Evolutionary conservation across 2,329 filamentous ascomycete species (phyloP).

Genomic region (Chrysoporthe puriensis): DNA sequence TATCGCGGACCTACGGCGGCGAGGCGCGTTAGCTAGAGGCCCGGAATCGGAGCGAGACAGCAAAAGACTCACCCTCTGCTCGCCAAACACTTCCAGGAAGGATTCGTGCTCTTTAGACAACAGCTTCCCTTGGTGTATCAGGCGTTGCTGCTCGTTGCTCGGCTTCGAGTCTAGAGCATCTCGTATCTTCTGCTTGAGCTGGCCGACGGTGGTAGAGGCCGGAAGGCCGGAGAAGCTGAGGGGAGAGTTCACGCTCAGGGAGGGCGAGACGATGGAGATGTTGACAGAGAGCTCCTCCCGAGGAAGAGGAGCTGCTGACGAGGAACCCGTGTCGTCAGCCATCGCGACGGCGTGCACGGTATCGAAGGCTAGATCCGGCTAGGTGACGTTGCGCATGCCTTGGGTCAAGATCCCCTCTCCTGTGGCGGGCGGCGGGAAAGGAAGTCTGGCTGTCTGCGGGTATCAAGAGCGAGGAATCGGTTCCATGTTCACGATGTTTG

Average conservation of each 20-base stretch:
- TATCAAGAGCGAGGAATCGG: background rate
- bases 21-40: constrained; percentile 8
- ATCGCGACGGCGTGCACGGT: constrained; percentile 35
- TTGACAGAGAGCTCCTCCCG: constrained; percentile 48
- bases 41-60: background rate
- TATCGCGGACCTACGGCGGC: constrained; percentile 44
- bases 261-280: constrained; percentile 63
- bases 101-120: constrained; percentile 58
- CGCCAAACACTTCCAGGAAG: constrained; percentile 60
- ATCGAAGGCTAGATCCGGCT: background rate
- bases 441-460: background rate
- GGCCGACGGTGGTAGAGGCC: constrained; percentile 55
- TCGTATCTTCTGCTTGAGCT: constrained; percentile 63
- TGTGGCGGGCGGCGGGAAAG: background rate
- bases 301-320: constrained; percentile 32
- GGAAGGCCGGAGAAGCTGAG: constrained; percentile 54
- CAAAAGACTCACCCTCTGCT: constrained; percentile 50
- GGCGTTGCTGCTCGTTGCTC: constrained; percentile 57
- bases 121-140: constrained; percentile 64
- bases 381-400: background rate
- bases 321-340: constrained; percentile 42
- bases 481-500: background rate
- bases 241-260: constrained; percentile 54
- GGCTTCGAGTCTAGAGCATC: constrained; percentile 54
- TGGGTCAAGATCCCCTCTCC: background rate